Conservation (phyloP, 1,284 basidiomycete genomes). For the Fomitopsis palustris region DNA sequence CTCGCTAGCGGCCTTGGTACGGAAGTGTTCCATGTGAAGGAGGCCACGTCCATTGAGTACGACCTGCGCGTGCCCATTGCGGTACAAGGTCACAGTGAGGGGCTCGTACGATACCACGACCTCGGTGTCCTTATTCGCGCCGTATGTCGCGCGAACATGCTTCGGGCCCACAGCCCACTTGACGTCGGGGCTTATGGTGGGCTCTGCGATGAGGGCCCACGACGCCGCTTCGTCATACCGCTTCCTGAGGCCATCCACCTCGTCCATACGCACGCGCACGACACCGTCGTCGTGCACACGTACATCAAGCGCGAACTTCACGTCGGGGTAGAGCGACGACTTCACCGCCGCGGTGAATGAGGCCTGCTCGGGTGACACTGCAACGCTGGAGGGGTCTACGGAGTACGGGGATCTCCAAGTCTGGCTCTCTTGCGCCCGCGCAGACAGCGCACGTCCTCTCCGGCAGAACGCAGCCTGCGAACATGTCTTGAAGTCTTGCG, state of each 20-base stretch:
- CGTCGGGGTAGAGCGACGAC: conserved; percentile 78
- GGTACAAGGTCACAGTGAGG: conserved; percentile 67
- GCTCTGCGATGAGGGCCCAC: conserved; percentile 80
- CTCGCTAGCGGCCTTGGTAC: conserved; percentile 54
- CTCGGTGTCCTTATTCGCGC: conserved; percentile 56
- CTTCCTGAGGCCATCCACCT: conserved; percentile 72
- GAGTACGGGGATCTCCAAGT: conserved; percentile 85
- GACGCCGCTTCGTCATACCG: conserved; percentile 87
- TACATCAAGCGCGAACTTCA: conserved; percentile 78
- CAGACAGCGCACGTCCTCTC: conserved; percentile 77
- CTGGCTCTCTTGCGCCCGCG: conserved; percentile 52
- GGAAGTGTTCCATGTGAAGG: conserved; percentile 98
- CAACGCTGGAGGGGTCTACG: conserved; percentile 52
- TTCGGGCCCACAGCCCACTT: conserved; percentile 64
- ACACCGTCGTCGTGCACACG: conserved; percentile 84
- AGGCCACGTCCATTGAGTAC: conserved; percentile 89
- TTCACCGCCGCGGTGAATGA: conserved; percentile 68
- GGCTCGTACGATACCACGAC: conserved; percentile 72
- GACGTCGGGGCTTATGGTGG: conserved; percentile 49
- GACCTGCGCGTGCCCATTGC: conserved; percentile 79
- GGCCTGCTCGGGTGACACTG: conserved; percentile 50
- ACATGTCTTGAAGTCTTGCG: conserved; percentile 89
- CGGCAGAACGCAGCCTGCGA: conserved; percentile 89
- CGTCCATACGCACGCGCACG: conserved; percentile 83
- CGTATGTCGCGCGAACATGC: conserved; percentile 56